Conservation (phyloP, 495 filamentous ascomycete species). For the Bombardia bombarda region DNA sequence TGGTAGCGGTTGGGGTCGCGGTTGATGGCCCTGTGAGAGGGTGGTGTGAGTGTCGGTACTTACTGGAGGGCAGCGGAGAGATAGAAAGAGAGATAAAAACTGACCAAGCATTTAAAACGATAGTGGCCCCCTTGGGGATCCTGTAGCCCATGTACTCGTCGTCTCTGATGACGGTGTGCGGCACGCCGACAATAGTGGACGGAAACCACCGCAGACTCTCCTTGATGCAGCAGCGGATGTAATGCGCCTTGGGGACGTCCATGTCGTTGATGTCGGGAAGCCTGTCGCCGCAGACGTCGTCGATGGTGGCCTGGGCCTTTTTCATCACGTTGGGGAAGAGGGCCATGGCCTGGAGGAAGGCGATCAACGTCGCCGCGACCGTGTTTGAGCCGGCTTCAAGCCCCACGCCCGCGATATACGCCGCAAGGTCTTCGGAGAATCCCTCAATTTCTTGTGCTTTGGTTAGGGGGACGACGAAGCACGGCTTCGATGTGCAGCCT, state of each 20-base stretch:
- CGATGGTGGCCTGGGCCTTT: conserved; percentile 43
- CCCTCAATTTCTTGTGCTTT: conserved; percentile 11
- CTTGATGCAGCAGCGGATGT: conserved; percentile 35
- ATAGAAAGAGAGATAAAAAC: neutral
- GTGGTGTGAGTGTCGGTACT: neutral
- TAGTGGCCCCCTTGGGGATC: conserved; percentile 21
- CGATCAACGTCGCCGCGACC: conserved; percentile 27
- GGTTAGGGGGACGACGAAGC: conserved; percentile 8
- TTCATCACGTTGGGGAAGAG: conserved; percentile 31
- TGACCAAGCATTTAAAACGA: conserved; percentile 24
- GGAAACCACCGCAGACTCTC: conserved; percentile 49
- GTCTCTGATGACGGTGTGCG: conserved; percentile 40
- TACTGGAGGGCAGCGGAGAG: neutral
- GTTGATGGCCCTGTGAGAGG: conserved; percentile 20
- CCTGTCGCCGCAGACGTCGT: conserved; percentile 33
- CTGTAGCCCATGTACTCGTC: conserved; percentile 28
- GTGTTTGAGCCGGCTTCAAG: conserved; percentile 47
- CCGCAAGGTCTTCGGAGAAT: conserved; percentile 16
- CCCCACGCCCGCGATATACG: conserved; percentile 23
- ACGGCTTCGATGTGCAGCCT: conserved; percentile 5
- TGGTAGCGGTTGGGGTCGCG: conserved; percentile 31
- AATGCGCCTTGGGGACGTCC: conserved; percentile 31
- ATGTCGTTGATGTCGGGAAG: conserved; percentile 36
- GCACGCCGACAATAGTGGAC: conserved; percentile 38
- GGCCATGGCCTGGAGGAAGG: conserved; percentile 47